These are phyloP conservation scores for Daldinia grandis DNA, from an alignment of 495 filamentous ascomycete genomes.

Conservation along the genomic window DNA sequence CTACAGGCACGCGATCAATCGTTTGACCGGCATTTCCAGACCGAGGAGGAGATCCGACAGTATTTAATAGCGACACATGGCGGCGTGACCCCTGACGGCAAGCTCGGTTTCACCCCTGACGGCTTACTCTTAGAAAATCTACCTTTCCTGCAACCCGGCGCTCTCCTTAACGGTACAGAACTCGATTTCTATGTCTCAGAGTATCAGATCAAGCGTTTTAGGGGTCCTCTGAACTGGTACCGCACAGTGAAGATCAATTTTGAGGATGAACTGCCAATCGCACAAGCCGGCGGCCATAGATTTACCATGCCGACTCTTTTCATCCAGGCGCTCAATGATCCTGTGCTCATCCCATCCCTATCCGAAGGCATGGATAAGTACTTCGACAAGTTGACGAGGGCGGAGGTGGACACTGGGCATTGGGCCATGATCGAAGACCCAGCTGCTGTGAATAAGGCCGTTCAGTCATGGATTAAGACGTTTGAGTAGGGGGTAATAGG, in stretches of 20 bases:
- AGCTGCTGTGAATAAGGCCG: neutral
- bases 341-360: neutral
- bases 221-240: slow-evolving; percentile 63
- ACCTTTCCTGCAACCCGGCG: neutral
- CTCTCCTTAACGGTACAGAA: neutral
- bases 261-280: slow-evolving; percentile 56
- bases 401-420: neutral
- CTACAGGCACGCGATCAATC: neutral
- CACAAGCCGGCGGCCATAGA: slow-evolving; percentile 3
- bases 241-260: slow-evolving; percentile 69
- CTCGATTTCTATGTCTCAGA: neutral
- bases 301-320: slow-evolving; percentile 18
- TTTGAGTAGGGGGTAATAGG: neutral
- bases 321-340: neutral
- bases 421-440: neutral
- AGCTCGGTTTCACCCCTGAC: neutral
- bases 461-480: slow-evolving; percentile 16
- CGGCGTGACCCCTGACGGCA: neutral
- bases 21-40: neutral
- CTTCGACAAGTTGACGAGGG: neutral
- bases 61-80: neutral
- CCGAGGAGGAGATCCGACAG: neutral
- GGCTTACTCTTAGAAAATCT: neutral
- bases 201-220: neutral
- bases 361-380: neutral